A percentile compares a stretch with the other conserved stretches of the same genome.
Conservation (phyloP, 1,139 yeast species). For the Lodderomyces jiufengensis region DNA sequence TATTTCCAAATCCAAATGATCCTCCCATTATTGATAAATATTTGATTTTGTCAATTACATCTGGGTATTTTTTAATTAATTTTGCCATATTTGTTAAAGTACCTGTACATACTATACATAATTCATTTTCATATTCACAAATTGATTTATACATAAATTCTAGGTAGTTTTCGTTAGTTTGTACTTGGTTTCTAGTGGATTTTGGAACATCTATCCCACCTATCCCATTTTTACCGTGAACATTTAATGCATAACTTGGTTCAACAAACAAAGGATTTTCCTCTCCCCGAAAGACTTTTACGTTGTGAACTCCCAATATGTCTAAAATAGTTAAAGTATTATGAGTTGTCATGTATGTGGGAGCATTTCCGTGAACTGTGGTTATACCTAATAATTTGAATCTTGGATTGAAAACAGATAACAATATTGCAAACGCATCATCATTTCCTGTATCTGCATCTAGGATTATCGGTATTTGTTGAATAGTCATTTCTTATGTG, state of each 20-base stretch:
- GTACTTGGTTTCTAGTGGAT: constrained; percentile 27
- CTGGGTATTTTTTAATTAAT: constrained; percentile 51
- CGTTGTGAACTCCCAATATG: constrained; percentile 40
- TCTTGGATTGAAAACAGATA: constrained; percentile 58
- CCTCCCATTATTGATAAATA: constrained; percentile 76
- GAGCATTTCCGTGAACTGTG: constrained; percentile 79
- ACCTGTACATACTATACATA: constrained; percentile 67
- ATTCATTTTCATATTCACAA: constrained; percentile 33
- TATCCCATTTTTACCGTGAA: constrained; percentile 73
- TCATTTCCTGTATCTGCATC: constrained; percentile 95
- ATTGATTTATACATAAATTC: constrained; percentile 58
- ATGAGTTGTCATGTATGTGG: constrained; percentile 61
- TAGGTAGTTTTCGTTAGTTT: constrained; percentile 42
- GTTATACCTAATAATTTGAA: constrained; percentile 69
- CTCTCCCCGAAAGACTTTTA: constrained; percentile 66
- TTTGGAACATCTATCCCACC: constrained; percentile 69
- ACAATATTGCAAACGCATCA: constrained; percentile 73
- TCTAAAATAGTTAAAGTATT: constrained; percentile 70
- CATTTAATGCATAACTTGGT: constrained; percentile 53
- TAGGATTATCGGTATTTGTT: constrained; percentile 66
- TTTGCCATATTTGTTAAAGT: constrained; percentile 67
- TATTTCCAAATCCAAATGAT: constrained; percentile 47
- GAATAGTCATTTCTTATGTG: constrained; percentile 7
- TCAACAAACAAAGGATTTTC: constrained; percentile 50
- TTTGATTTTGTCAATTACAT: constrained; percentile 41